Evolutionary conservation across 2,329 filamentous ascomycete genomes (phyloP).

Genomic region (Trichoderma citrinoviride): DNA sequence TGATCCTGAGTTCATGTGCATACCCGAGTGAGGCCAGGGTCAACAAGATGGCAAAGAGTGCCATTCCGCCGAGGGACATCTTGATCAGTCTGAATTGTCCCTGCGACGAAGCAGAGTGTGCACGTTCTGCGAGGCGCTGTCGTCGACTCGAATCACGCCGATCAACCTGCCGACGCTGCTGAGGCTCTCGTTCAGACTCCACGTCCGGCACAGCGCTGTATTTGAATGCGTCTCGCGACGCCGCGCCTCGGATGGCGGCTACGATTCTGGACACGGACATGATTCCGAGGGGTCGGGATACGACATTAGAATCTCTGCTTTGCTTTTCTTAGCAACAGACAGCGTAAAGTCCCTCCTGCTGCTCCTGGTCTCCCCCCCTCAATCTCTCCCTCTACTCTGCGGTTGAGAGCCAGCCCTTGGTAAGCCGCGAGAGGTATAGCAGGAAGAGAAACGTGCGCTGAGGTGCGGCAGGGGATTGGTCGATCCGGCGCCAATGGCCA

Average conservation of each 20-base stretch:
- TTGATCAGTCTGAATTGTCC: constrained; percentile 22
- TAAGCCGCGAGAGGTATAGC: background rate
- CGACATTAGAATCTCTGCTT: background rate
- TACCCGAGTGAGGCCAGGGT: constrained; percentile 25
- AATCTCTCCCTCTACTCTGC: no score
- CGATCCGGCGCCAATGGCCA: background rate
- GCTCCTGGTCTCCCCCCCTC: no score
- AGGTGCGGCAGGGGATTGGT: background rate
- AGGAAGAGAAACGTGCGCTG: background rate
- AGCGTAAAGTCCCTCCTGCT: no score
- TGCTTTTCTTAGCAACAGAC: background rate
- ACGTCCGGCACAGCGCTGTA: constrained; percentile 32
- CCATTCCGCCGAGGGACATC: constrained; percentile 23
- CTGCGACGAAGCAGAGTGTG: background rate
- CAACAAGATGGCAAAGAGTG: constrained; percentile 24
- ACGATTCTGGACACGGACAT: constrained; percentile 21
- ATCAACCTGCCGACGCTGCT: background rate
- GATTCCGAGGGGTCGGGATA: background rate
- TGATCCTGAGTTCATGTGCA: background rate
- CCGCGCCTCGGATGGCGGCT: constrained; percentile 24
- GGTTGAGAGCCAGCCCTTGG: background rate
- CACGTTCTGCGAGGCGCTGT: background rate
- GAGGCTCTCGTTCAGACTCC: background rate
- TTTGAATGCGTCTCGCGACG: constrained; percentile 28
- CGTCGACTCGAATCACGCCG: background rate